A percentile compares a stretch with the other conserved stretches of the same genome.
Conservation (phyloP, 2,329 filamentous ascomycete genomes). For the Chaetomium strumarium region DNA sequence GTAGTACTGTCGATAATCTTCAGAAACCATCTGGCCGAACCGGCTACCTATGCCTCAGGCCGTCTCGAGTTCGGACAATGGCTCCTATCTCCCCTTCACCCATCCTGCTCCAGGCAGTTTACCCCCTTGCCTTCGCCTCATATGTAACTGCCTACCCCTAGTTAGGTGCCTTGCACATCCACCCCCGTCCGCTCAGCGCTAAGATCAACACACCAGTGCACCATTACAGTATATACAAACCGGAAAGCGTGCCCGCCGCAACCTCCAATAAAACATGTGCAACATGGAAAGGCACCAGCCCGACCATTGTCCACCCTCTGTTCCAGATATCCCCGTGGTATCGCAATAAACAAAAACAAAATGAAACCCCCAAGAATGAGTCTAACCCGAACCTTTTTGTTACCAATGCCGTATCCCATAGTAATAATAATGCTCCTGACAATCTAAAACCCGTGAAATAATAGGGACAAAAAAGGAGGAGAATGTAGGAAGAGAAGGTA, state of each 20-base stretch:
- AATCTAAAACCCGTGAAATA: background rate
- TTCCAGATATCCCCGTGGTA: conserved; percentile 12
- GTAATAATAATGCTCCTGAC: background rate
- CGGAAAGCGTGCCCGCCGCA: conserved; percentile 16
- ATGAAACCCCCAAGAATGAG: background rate
- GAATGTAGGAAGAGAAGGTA: background rate
- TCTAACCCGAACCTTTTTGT: conserved; percentile 3
- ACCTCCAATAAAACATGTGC: conserved; percentile 5
- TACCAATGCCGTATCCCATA: conserved; percentile 2
- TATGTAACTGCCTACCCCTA: background rate
- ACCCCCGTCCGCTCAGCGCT: background rate
- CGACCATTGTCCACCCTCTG: background rate
- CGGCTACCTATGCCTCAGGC: background rate
- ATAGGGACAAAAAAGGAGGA: background rate
- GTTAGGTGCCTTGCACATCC: background rate
- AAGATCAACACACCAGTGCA: background rate
- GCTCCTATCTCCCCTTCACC: background rate
- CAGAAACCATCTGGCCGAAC: background rate
- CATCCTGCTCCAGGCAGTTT: conserved; percentile 23
- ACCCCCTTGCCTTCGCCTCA: background rate
- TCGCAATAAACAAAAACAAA: background rate
- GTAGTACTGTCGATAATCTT: too few relatives aligned
- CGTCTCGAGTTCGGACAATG: too few relatives aligned
- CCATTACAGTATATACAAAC: conserved; percentile 9
- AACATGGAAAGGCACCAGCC: background rate